Conservation (phyloP, 148 eudicot genomes). For the Silene uniflora region DNA sequence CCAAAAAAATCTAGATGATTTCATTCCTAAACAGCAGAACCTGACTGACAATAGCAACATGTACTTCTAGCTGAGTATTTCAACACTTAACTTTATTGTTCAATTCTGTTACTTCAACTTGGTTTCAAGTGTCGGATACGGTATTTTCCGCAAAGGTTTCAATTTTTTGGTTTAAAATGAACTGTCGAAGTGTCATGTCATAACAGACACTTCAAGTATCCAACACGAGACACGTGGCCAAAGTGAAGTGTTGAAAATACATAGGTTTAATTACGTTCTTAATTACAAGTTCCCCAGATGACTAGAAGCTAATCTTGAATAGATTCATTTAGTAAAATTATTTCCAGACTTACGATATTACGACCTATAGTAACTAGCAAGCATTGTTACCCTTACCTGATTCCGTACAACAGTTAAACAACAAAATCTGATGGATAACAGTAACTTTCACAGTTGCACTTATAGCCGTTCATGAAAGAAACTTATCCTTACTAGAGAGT, state of each 20-base stretch:
- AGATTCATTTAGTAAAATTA: neutral
- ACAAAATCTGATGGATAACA: conserved; percentile 3
- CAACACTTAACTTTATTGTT: neutral
- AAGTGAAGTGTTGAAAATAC: too few species aligned
- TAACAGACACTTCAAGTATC: too few species aligned
- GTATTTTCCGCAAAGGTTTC: too few species aligned
- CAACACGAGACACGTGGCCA: too few species aligned
- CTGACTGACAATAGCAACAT: neutral
- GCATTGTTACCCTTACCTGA: neutral
- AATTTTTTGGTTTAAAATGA: too few species aligned
- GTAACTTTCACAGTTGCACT: neutral
- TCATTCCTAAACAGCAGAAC: conserved; percentile 8
- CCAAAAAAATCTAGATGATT: conserved; percentile 17
- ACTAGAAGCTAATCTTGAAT: neutral
- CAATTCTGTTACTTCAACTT: neutral
- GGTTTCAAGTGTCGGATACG: too few species aligned
- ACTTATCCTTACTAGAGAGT: neutral
- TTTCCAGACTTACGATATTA: neutral
- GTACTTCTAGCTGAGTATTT: neutral
- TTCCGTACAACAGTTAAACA: neutral
- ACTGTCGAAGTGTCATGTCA: too few species aligned
- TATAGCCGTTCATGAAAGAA: neutral
- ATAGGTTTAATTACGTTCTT: neutral
- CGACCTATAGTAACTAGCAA: neutral
- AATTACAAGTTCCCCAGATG: neutral